Base-by-base conservation (phyloP, 2,329 filamentous ascomycete species). In the Cucurbitaria berberidis region DNA sequence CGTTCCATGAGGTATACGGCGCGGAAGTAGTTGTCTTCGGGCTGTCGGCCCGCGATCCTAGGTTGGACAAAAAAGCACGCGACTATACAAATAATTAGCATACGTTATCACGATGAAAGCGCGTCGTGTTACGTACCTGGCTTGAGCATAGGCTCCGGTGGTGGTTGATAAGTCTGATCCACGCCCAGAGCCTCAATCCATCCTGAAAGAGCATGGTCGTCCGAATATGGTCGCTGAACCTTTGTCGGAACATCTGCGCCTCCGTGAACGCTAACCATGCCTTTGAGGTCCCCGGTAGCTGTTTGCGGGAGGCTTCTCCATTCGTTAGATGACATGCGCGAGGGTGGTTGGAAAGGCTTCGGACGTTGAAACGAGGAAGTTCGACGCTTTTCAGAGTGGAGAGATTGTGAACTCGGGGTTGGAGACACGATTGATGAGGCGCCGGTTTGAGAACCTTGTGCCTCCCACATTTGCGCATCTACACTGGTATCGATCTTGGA, bases 111-210 rank as follows among this genome's bases (percentile, higher is more conserved):
- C n/a, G 5, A 26, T 11, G 15, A 5, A n/a, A 24, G 22, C 2
- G 5, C 9, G 16, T 13, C 6, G 15, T 40, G 34, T 38, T 47
- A 59, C 82, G 73, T 79, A 85, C 83, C 79, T 61, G 86, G 85
- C 73, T 91, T 96, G 18, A 86, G 80, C 8, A 82, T 78, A 51
- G 84, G 85, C 66, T 96, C 90, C 0, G 83, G 78, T 0, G 93
- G 93, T 39, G 95, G 89, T 52, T 88, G 86, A 71, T 98, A 99
- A 2, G 83, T 84, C 15, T 87, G 80, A 71, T 98, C 95, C n/a
- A 98, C 91, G 27, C 91, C 95, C 7, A 96, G 77, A 1, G 92
- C 91, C 71, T 97, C 92, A 58, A 98, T 95, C 87, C 89, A 96
- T 5, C 90, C 89, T 55, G 86, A 89, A 24, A 92, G 78, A 21